Base-by-base conservation (phyloP, 768 basidiomycete genomes). In the Candolleomyces eurysporus region DNA sequence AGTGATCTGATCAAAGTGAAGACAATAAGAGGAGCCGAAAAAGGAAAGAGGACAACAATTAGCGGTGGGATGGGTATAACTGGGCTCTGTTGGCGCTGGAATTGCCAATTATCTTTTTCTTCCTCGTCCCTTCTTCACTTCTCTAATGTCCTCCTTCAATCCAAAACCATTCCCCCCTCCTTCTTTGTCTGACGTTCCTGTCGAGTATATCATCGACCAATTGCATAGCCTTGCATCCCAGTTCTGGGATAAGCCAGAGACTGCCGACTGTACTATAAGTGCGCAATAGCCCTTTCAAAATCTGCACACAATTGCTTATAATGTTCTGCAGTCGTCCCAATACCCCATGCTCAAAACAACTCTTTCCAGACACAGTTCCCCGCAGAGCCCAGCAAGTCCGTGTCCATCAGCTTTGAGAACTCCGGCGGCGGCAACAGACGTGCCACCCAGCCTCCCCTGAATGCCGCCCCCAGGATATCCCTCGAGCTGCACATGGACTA, bases 401-500 rank as follows among this genome's bases (percentile, higher is more conserved):
- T 72, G 57, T 65, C 75, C 42, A 69, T 71, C 53, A 66, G 67
- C 57, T 78, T 78, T 61, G 78, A 82, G 63, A 73, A 76, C 30
- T 72, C 82, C 43, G 78, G 75, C 26, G 66, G 77, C 30, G 79
- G 78, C 39, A 78, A 83, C 60, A 76, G 85, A 65, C 79, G 60
- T 42, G 60, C 78, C 5, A 82, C 84, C 7, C 82, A 83, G 64
- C 84, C 86, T 16, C 73, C 74, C 21, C 64, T 83, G 40, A 79
- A 82, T 64, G 69, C 76, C n/a, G 72, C 79, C 19, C 82, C 84
- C 16, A 85, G 82, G 39, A 79, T 90, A 68, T 81, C 84, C 46
- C 75, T 92, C 26, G 66, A 93, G 91, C 76, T 94, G 30, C 94
- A 96, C 67, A 79, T 84, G 64, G 90, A 91, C 69, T 92, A 89